Base-by-base conservation (phyloP, 75 land plant genomes). In the Gnetum montanum region DNA sequence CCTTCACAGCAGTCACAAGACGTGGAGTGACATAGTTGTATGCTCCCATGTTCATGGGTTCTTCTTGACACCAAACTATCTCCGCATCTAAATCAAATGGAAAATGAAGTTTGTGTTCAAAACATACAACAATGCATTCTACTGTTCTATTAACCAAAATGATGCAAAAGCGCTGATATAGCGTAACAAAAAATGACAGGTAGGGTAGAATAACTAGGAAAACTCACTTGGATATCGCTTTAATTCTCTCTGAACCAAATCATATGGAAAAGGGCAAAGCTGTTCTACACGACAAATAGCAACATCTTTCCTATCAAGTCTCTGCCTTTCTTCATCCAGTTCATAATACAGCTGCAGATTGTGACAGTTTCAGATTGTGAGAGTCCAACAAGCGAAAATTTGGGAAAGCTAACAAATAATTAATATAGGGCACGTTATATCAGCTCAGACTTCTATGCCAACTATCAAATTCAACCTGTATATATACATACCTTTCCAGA, bases 1-100 rank as follows among this genome's bases (percentile, higher is more conserved):
- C 54, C 36, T 60, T 78, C 97, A 91, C 88, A 15, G 89, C 70
- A 58, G 85, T 84, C 31, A 49, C 34, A 24, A 91, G 76, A 15
- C 89, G 85, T 29, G 88, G 94, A 28, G 77, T 40, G 7, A 88
- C 75, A 59, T 88, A 91, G 19, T 3, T 54, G 53, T 70, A 91
- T n/a, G 75, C 85, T 23, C 97, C 97, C 97, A 88, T 88, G 60
- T 91, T 91, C 97, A 88, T 88, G 25, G 85, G 88, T 65, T 91
- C 97, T 65, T 91, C 97, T 49, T 91, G 97, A 68, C 94, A 88
- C 97, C 97, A 88, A 1, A 91, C 89, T 33, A 91, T 59, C 72
- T 91, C 94, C 2, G 97, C 97, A 66, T 90, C 96, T 90, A 74
- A 45, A 38, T 36, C 28, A 54, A 34, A 51, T 41, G 1, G 0